Evolutionary conservation across 2,329 filamentous ascomycete genomes (phyloP), one percentile per base, ranked within the genome.

Genomic region (Aureobasidium sp.): DNA sequence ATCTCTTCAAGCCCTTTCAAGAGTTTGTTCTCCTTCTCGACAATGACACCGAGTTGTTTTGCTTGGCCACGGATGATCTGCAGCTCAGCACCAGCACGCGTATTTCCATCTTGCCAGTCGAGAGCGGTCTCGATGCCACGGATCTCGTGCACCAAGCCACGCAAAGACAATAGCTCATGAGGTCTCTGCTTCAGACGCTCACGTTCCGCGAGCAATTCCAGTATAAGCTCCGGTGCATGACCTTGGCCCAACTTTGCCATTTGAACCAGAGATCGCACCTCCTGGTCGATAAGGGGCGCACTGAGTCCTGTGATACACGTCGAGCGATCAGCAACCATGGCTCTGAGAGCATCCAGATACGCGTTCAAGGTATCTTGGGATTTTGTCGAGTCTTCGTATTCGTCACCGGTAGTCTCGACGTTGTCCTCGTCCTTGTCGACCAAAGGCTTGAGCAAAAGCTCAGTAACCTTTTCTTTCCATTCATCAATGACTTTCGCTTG

Each of bases 281-380:
- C 92, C 67, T 91, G 83, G 56, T 85, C 84, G 36, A 91, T 82
- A 4, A 95, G 83, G 36, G 83, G 79, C 67, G 94, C 95, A n/a
- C 80, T 80, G 63, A 91, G 82, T 0, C 93, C 93, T 1, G 87
- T 88, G 17, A 97, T 79, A 31, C 86, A 84, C 65, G 88, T 85
- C 65, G 88, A 85, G 14, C 93, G 86, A 74, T 97, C 92, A 7
- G 90, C 87, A 62, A 94, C 83, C 52, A 88, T 81, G 0, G 88
- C 85, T 63, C 90, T 83, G 31, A 97, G 78, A 9, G 84, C 86
- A 70, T 91, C 86, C 63, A 96, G 88, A 70, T 95, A 96, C 7
- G 89, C 89, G 74, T 93, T 90, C 45, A 97, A 83, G 70, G 95
- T 86, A 64, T 97, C 93, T 74, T 97, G 93, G 49, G 87, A 83